Evolutionary conservation across 2,329 filamentous ascomycete species (phyloP).

Genomic region (Colletotrichum agaves): DNA sequence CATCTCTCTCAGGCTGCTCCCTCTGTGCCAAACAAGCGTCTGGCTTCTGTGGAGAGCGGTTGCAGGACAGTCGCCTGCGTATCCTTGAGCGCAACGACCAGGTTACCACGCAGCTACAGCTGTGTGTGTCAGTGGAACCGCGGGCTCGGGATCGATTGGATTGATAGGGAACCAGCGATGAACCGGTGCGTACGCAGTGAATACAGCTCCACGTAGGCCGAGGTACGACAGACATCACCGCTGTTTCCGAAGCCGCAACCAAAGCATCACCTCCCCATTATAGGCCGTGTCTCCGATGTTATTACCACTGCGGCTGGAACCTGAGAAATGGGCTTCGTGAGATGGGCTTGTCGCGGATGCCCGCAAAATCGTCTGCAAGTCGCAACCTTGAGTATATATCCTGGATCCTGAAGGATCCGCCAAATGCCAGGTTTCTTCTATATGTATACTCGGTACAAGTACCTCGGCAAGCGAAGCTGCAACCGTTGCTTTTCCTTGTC

Average conservation of each 20-base stretch:
- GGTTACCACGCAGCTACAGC: conserved; percentile 10
- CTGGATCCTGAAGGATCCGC: background rate
- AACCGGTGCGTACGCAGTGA: background rate
- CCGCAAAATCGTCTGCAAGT: conserved; percentile 11
- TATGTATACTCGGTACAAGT: no score
- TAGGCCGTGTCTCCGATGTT: background rate
- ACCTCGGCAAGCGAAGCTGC: conserved; percentile 9
- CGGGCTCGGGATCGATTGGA: conserved; percentile 31
- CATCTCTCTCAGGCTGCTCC: background rate
- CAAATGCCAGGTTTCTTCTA: conserved; percentile 3
- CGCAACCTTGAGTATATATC: conserved; percentile 11
- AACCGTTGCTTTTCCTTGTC: conserved; percentile 28
- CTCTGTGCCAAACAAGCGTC: conserved; percentile 2
- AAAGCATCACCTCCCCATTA: conserved; percentile 1
- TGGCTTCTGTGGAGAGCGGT: conserved; percentile 10
- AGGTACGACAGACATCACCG: conserved; percentile 2
- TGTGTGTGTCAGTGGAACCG: conserved; percentile 31
- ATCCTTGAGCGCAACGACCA: conserved; percentile 25
- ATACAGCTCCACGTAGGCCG: background rate
- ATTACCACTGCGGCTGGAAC: background rate
- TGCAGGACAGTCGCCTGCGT: conserved; percentile 10
- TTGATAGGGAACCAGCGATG: conserved; percentile 14
- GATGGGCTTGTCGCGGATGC: conserved; percentile 10
- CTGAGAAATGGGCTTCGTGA: background rate
- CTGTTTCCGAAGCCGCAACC: conserved; percentile 3